Conservation (phyloP, 2,329 filamentous ascomycete species). For the Sporothrix schenckii region DNA sequence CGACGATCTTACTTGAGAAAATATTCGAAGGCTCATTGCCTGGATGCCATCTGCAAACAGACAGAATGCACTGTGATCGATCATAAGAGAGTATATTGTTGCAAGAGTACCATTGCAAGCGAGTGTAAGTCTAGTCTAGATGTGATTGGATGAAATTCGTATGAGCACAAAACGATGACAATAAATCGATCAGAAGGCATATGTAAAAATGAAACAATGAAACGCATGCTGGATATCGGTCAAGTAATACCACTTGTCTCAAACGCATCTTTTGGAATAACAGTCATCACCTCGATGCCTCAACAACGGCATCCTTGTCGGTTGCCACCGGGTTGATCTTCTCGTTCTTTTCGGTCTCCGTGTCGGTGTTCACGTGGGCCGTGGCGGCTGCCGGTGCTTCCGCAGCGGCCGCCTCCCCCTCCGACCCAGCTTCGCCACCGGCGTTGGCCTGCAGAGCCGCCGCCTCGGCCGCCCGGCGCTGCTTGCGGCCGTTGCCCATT, state of each 20-base stretch:
- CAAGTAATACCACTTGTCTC: background rate
- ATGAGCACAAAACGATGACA: background rate
- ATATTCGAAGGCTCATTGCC: background rate
- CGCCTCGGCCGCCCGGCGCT: conserved; percentile 25
- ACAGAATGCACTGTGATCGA: background rate
- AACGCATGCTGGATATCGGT: background rate
- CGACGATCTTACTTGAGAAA: background rate
- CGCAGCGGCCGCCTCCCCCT: background rate
- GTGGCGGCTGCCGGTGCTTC: background rate
- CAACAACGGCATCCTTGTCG: background rate
- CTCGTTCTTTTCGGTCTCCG: background rate
- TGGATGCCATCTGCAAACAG: background rate
- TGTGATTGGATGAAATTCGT: background rate
- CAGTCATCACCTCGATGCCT: too few species aligned
- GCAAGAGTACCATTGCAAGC: background rate
- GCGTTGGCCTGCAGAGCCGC: background rate
- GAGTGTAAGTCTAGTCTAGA: conserved; percentile 25
- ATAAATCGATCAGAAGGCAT: background rate
- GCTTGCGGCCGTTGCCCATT: conserved; percentile 46
- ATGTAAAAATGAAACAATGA: too few species aligned
- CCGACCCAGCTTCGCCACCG: background rate
- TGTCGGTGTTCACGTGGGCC: background rate
- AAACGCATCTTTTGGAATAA: too few species aligned
- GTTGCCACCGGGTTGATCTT: background rate
- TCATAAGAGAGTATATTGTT: background rate